Conservation (phyloP, 306 rosid species). For the Mimosa pudica region DNA sequence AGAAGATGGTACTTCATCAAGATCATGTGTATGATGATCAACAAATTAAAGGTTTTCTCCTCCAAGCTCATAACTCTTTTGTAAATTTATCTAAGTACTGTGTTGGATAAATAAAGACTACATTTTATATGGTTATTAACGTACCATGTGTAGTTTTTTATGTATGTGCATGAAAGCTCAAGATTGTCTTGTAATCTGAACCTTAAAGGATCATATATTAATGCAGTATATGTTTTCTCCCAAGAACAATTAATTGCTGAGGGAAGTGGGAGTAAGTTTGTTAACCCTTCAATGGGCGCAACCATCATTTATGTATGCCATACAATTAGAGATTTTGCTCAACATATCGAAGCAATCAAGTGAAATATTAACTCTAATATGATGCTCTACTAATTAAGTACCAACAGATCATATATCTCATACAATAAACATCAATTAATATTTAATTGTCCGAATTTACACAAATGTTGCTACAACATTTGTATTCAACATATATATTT, state of each 20-base stretch:
- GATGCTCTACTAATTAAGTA: background rate
- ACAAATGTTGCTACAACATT: too few species aligned
- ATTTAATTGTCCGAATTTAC: too few species aligned
- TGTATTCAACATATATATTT: too few species aligned
- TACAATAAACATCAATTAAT: too few species aligned
- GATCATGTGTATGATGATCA: conserved; percentile 1
- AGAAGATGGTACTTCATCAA: conserved; percentile 22
- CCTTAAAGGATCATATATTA: too few species aligned
- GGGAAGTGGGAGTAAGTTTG: background rate
- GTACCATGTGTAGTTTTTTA: background rate
- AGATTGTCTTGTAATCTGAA: background rate
- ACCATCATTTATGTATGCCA: background rate
- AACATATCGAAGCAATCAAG: background rate
- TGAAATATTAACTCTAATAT: background rate
- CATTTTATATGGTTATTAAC: background rate
- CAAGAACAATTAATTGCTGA: too few species aligned
- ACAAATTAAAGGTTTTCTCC: background rate
- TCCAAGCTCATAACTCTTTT: background rate
- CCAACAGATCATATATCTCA: too few species aligned
- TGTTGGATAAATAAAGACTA: background rate
- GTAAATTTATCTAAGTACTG: background rate
- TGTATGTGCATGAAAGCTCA: background rate
- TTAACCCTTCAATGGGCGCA: background rate
- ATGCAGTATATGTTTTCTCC: too few species aligned
- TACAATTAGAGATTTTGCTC: background rate